These are phyloP conservation scores for Macaranga tanarius DNA, from an alignment of 441 rosid genomes.

Conservation along the genomic window DNA sequence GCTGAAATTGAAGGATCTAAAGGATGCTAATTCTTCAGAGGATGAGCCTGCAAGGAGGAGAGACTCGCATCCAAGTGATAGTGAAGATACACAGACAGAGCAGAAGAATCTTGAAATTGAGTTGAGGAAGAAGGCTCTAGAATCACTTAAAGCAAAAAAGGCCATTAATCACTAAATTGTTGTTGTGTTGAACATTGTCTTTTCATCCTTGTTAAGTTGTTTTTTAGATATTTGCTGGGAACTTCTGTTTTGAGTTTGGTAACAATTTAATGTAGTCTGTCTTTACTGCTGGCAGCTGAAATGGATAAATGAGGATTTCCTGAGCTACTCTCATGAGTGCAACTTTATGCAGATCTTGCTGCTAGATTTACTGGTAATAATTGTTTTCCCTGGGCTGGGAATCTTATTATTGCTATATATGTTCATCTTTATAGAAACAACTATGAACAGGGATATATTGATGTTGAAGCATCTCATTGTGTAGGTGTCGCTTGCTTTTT, in stretches of 20 bases:
- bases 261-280: constrained; percentile 60
- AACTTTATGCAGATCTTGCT: constrained; percentile 71
- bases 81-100: constrained; percentile 49
- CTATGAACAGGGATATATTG: constrained; percentile 21
- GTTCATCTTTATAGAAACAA: not conserved
- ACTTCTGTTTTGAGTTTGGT: constrained; percentile 35
- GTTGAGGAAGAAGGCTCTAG: constrained; percentile 89
- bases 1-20: constrained; percentile 50
- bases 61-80: constrained; percentile 38
- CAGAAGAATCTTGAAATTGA: constrained; percentile 93
- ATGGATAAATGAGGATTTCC: constrained; percentile 81
- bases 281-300: constrained; percentile 89
- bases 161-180: constrained; percentile 51
- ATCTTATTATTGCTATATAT: constrained; percentile 24
- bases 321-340: constrained; percentile 79
- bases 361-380: constrained; percentile 77
- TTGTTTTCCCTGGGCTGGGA: constrained; percentile 44
- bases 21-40: constrained; percentile 51
- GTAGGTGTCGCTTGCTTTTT: constrained; percentile 4
- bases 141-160: constrained; percentile 95
- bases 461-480: constrained; percentile 20
- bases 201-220: constrained; percentile 33
- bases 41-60: constrained; percentile 40
- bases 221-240: constrained; percentile 33
- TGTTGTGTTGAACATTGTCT: constrained; percentile 26